Base-by-base conservation (phyloP, 352 stramenopile species). In the Pythium phragmitis region DNA sequence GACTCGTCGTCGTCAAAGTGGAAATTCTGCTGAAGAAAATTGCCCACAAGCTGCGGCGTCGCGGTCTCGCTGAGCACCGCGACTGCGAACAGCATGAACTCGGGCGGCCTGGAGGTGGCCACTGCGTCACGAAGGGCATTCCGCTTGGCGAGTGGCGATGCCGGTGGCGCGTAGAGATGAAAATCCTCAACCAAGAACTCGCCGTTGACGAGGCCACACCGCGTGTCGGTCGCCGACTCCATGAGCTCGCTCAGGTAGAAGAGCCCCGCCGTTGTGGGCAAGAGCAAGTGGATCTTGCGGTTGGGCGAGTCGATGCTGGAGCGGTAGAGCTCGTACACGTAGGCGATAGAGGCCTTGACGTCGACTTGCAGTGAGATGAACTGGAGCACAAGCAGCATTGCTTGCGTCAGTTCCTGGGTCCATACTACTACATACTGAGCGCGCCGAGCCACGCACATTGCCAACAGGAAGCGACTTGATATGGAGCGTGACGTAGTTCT, bases 21-120 rank as follows among this genome's bases (percentile, higher is more conserved):
- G 53, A 92, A 92, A 47, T 94, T 94, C 41, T 92, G 81, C 57
- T 79, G 65, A 30, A 94, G 57, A 48, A 91, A 92, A 52, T 91
- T 79, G 7, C 67, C 51, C 23, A 94, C 55, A 42, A 94, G 76
- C 48, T 76, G 69, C 6, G 82, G 78, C 0, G 85, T 92, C 47
- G 57, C 87, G 46, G 65, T 69, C 16, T 73, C 61, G 34, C 82
- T 78, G 4, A 94, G 69, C 13, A 89, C 75, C 13, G 85, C 79
- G 41, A 92, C 80, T 3, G 78, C 79, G 43, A 92, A 85, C 21
- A 94, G 65, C 63, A 92, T 68, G 63, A 85, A 92, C 60, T 88
- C 75, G 19, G 66, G 61, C 17, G 12, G 56, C 21, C 48, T 63
- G 41, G 45, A 53, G 12, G 47, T 47, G 42, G 37, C 49, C 16